Base-by-base conservation (phyloP, 345 rosid species). In the Cardiospermum halicacabum region DNA sequence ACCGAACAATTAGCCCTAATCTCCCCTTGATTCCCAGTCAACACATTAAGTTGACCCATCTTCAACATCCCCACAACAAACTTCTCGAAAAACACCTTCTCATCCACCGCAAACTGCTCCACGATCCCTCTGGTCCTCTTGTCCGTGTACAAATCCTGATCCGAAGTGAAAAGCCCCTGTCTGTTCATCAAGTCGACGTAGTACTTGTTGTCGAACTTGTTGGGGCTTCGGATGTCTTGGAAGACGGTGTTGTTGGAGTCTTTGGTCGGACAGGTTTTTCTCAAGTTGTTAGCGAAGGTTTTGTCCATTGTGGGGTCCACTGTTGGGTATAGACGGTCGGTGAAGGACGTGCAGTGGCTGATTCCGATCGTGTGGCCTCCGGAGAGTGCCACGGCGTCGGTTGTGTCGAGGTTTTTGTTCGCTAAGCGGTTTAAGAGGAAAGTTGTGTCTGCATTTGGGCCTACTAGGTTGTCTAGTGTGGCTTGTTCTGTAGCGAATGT, bases 301-400 rank as follows among this genome's bases (percentile, higher is more conserved):
- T 83, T 63, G 72, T 93, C 88, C 91, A 93, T 78, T 16, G 71
- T 75, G 7, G 97, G 66, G 73, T 93, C 96, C 70, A 85, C 93
- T 37, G 78, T 75, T 5, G 97, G 98, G 77, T 86, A 93, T 26
- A 90, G 88, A 3, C 96, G 82, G 49, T 24, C 21, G 0, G 77
- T 69, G 78, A 93, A 93, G 8, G 92, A 69, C 0, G 69, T 3
- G 74, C 97, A 90, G 70, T 90, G 96, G 19, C 79, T 62, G 3
- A 83, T 65, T 1, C 97, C 97, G 16, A 90, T 82, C 59, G 97
- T 93, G 80, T 90, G 98, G 64, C 87, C 94, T 27, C 98, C 98
- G 5, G 98, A 89, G 30, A 88, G 91, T 53, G 97, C 96, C 0
- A 92, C 98, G 0, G 78, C 77, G 54, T 92, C 96, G 31, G 82